Base-by-base conservation (phyloP, 306 rosid species). In the Malus sieversii region DNA sequence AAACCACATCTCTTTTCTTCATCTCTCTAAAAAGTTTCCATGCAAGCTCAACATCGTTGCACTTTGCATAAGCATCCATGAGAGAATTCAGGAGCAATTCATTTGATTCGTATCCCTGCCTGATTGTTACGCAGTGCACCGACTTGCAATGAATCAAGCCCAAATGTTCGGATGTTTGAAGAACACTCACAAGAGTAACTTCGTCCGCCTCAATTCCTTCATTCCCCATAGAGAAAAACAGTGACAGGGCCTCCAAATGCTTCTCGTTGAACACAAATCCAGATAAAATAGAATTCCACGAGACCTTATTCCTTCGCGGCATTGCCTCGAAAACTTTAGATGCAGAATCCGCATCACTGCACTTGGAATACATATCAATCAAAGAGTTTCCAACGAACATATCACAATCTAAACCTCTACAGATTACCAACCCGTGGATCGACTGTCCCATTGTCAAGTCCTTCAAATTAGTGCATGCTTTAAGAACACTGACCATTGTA, bases 361-460 rank as follows among this genome's bases (percentile, higher is more conserved):
- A 75, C 73, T 82, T 82, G 38, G 90, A 78, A 80, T 87, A 84
- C 85, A 82, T 77, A 71, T 87, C 85, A 57, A 87, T 80, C n/a
- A 84, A 65, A 71, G 90, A 84, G 81, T 84, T 87, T 25, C 82
- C 76, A 52, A 87, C 81, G 69, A 82, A 87, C 22, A 82, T 6
- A 57, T 82, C 88, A 69, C 32, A 71, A 33, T 71, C 80, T 51
- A 84, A 82, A 66, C 88, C 87, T 72, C 88, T 80, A 45, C n/a
- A 73, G 45, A 84, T 75, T 52, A 75, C 88, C 71, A 87, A 71
- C 62, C 86, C 82, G 6, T 87, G 88, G 27, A 84, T 77, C 71
- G 42, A 42, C 11, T 20, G 68, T 58, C 90, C 87, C 77, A 77
- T 71, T 4, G 5, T 48, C 40, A 70, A 29, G 40, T 80, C 78